Evolutionary conservation across 2,329 filamentous ascomycete species (phyloP), one percentile per base, ranked within the genome.

Genomic region (Leptodontidium sp.): DNA sequence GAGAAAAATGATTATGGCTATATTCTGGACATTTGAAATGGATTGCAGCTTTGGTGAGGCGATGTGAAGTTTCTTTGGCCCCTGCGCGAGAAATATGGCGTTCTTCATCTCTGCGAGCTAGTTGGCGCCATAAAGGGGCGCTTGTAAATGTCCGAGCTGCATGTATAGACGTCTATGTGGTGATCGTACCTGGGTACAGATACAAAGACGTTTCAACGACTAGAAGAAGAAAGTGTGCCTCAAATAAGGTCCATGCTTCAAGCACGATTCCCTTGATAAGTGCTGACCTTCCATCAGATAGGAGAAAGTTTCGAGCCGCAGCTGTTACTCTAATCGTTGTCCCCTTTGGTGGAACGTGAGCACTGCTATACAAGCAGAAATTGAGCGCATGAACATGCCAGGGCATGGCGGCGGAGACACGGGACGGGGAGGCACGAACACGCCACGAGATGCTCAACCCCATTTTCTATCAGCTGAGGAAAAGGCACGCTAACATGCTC

Each of bases 61-160:
- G 29, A 35, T 55, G 52, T 32, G 6, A 12, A 35, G 38, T 40
- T 32, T 8, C 3, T 52, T 55, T 55, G 52, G 2, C 26, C 8
- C 52, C 29, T 15, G 12, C 3, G 6, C 29, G 29, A 14, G n/a
- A 55, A 15, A 35, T 6, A 55, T 55, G 29, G 29, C 29, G 26
- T 55, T 35, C 24, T 15, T 53, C 2, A 53, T 29, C 24, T 2
- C 12, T n/a, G 26, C 7, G 5, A 32, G 38, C 52, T 55, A 35
- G 26, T 29, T 17, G 15, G 52, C 52, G 52, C 29, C 29, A 55
- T 26, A 12, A n/a, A 35, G 32, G 14, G 26, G 26, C 14, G 52
- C 26, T 55, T n/a, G 29, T 55, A 55, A n/a, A 55, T 35, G 26
- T 55, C 52, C 52, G 52, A 55, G 52, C 26, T 26, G 52, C 15